Conservation (phyloP, 2,329 filamentous ascomycete genomes). For the Apiospora arundinis region DNA sequence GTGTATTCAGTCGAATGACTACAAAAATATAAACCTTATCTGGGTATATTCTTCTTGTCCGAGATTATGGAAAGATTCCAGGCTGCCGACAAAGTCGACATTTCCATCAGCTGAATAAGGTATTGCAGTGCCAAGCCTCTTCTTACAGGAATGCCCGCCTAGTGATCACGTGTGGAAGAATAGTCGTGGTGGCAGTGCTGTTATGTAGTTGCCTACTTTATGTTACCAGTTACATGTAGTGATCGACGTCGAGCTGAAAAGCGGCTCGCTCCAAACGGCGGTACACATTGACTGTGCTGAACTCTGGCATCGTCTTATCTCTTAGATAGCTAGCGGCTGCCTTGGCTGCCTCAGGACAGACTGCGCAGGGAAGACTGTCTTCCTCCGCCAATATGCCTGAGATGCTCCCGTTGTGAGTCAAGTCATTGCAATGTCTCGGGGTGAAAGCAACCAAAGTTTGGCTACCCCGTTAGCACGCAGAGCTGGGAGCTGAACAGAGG, state of each 20-base stretch:
- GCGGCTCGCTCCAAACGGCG: background rate
- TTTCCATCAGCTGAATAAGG: background rate
- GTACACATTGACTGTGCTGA: background rate
- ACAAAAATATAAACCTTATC: background rate
- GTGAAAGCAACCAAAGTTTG: background rate
- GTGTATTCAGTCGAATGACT: background rate
- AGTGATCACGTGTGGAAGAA: background rate
- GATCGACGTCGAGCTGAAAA: background rate
- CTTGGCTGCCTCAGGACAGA: too few species aligned
- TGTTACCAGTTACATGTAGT: background rate
- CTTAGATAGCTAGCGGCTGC: too few species aligned
- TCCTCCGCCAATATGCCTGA: too few species aligned
- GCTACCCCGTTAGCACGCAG: background rate
- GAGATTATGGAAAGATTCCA: background rate
- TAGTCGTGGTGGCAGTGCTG: background rate
- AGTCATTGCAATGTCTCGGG: conserved; percentile 1
- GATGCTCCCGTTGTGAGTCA: background rate
- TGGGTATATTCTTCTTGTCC: background rate
- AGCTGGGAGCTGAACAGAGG: background rate
- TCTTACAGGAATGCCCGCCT: background rate
- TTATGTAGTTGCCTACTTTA: background rate
- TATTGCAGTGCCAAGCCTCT: background rate
- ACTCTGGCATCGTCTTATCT: background rate
- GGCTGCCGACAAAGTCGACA: background rate
- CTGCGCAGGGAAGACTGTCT: too few species aligned